A percentile compares a stretch with the other conserved stretches of the same genome.
phyloP scores from a whole-genome alignment of 2,329 filamentous ascomycete genomes.

The Dactylella cylindrospora region DNA sequence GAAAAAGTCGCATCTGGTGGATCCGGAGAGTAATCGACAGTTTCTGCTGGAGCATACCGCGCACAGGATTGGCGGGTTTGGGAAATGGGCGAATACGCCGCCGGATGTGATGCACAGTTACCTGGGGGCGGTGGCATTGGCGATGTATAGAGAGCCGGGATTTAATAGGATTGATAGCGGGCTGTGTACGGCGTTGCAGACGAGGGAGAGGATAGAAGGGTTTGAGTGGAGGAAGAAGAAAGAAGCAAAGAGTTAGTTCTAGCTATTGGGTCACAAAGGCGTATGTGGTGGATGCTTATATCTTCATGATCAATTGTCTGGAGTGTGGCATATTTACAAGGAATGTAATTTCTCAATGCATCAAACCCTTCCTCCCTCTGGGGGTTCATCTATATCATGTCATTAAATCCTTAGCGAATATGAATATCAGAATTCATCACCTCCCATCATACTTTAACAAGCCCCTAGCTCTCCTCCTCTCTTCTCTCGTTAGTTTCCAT shows the following conservation, averaged over 20 bases:
- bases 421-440: too few species aligned
- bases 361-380: too few species aligned
- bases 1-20: constrained; percentile 61
- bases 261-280: too few species aligned
- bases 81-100: constrained; percentile 61
- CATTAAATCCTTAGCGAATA: too few species aligned
- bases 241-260: not conserved
- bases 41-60: constrained; percentile 86
- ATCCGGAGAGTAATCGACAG: constrained; percentile 63
- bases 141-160: constrained; percentile 68
- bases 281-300: too few species aligned
- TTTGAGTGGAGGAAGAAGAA: constrained; percentile 49
- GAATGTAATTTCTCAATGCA: too few species aligned
- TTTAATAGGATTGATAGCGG: constrained; percentile 72
- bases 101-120: constrained; percentile 81
- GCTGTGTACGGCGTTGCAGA: constrained; percentile 71
- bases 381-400: too few species aligned
- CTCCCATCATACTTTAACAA: constrained; percentile 58
- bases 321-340: too few species aligned
- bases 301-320: too few species aligned
- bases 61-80: constrained; percentile 79
- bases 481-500: constrained; percentile 72
- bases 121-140: constrained; percentile 77
- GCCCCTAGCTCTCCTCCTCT: constrained; percentile 70
- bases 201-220: constrained; percentile 58